Evolutionary conservation across 1,139 yeast species (phyloP).

Genomic region (Scheffersomyces insectosa): DNA sequence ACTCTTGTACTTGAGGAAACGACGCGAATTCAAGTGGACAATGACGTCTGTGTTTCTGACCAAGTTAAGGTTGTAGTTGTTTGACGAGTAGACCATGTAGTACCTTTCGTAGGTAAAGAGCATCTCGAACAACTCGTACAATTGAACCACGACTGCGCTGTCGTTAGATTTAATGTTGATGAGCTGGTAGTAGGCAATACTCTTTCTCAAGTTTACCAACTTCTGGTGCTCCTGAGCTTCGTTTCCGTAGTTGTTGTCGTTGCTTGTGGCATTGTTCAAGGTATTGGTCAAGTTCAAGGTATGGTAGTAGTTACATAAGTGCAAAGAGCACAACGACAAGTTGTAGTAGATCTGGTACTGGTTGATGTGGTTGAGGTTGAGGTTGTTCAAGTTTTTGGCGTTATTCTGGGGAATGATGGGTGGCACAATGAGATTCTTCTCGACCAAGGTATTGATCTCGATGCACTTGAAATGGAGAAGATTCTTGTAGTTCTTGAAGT

Average conservation of each 20-base stretch:
- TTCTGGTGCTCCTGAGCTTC: constrained; percentile 34
- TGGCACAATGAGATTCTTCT: constrained; percentile 31
- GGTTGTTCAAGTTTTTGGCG: constrained; percentile 11
- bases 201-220: constrained; percentile 31
- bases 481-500: constrained; percentile 28
- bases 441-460: constrained; percentile 30
- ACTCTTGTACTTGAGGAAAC: constrained; percentile 7
- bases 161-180: constrained; percentile 28
- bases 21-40: constrained; percentile 12
- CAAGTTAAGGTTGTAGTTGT: constrained; percentile 20
- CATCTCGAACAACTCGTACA: constrained; percentile 38
- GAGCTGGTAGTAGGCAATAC: constrained; percentile 39
- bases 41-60: constrained; percentile 22
- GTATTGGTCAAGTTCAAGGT: constrained; percentile 24
- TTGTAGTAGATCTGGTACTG: constrained; percentile 37
- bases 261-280: constrained; percentile 15
- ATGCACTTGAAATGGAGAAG: constrained; percentile 30
- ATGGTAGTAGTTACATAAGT: constrained; percentile 39
- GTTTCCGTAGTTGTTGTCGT: constrained; percentile 16
- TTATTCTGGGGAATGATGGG: constrained; percentile 15
- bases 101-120: constrained; percentile 36
- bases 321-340: constrained; percentile 32
- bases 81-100: constrained; percentile 32
- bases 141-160: constrained; percentile 22
- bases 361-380: constrained; percentile 14